Percentiles rank a stretch among this genome's conserved stretches.
phyloP scores from a whole-genome alignment of 352 stramenopile genomes.

The Phytophthora lateralis region DNA sequence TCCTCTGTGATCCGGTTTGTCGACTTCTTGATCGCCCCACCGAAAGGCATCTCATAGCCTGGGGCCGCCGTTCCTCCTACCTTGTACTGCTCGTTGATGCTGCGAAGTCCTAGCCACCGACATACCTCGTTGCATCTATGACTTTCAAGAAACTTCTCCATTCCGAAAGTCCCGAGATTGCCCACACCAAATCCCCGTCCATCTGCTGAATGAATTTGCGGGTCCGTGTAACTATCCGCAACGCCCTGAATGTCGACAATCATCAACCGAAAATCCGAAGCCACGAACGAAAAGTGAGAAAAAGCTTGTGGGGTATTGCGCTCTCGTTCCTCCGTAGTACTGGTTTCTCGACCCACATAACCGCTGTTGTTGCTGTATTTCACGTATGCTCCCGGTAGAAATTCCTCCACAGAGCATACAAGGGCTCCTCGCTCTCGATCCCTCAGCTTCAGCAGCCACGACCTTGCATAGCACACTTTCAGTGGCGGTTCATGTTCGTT shows the following conservation, averaged over 20 bases:
- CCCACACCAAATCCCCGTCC: slow-evolving; percentile 82
- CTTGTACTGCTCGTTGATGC: slow-evolving; percentile 84
- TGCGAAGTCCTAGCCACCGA: slow-evolving; percentile 75
- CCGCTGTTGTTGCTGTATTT: slow-evolving; percentile 91
- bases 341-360: slow-evolving; percentile 82
- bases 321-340: slow-evolving; percentile 79
- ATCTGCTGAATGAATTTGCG: slow-evolving; percentile 84
- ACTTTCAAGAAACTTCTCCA: slow-evolving; percentile 88
- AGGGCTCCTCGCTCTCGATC: slow-evolving; percentile 57
- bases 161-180: slow-evolving; percentile 84
- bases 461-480: slow-evolving; percentile 84
- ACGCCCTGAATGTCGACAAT: slow-evolving; percentile 89
- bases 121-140: slow-evolving; percentile 90
- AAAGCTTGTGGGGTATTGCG: slow-evolving; percentile 86
- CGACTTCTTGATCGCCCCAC: slow-evolving; percentile 80
- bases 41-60: slow-evolving; percentile 81
- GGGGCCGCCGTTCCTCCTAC: slow-evolving; percentile 75
- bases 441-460: slow-evolving; percentile 77
- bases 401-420: slow-evolving; percentile 82
- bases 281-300: slow-evolving; percentile 86
- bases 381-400: slow-evolving; percentile 78
- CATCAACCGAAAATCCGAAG: slow-evolving; percentile 85
- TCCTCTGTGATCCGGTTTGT: slow-evolving; percentile 84
- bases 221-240: slow-evolving; percentile 84
- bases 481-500: slow-evolving; percentile 85